Evolutionary conservation across 2,329 filamentous ascomycete genomes (phyloP).

Genomic region (Thermothelomyces thermophilus): DNA sequence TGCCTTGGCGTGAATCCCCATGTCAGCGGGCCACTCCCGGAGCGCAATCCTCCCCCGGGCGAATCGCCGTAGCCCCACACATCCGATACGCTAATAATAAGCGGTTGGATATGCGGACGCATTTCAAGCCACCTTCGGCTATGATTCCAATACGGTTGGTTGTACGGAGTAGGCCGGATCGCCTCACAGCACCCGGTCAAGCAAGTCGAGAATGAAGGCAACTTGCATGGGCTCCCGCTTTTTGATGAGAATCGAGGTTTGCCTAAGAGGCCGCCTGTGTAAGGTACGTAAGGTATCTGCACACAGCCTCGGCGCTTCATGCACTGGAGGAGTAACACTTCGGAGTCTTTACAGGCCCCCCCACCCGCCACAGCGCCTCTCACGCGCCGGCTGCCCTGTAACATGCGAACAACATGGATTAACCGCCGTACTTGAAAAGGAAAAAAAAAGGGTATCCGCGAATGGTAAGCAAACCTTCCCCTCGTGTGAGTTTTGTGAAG

Average conservation of each 20-base stretch:
- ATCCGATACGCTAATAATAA: background rate
- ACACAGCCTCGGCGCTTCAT: too few species aligned
- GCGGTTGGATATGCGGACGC: too few species aligned
- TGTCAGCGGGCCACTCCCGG: background rate
- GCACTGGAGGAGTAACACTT: too few species aligned
- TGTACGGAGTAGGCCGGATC: too few species aligned
- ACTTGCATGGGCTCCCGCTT: background rate
- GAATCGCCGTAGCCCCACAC: conserved; percentile 6
- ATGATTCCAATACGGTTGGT: too few species aligned
- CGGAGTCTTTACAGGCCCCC: too few species aligned
- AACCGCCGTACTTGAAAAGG: background rate
- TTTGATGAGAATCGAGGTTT: background rate
- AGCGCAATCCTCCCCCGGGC: conserved; percentile 1
- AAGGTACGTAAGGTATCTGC: too few species aligned
- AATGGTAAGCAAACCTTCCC: background rate
- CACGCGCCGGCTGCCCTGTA: background rate
- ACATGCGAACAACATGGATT: background rate
- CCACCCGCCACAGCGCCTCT: too few species aligned
- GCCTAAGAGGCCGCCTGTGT: background rate
- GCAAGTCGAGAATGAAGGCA: background rate
- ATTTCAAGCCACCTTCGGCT: too few species aligned
- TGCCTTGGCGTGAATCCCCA: conserved; percentile 7
- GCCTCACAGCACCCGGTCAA: too few species aligned
- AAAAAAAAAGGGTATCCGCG: background rate
- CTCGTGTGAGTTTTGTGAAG: too few species aligned